Conservation (phyloP, 179 eudicot species). For the Camellia oleifera region DNA sequence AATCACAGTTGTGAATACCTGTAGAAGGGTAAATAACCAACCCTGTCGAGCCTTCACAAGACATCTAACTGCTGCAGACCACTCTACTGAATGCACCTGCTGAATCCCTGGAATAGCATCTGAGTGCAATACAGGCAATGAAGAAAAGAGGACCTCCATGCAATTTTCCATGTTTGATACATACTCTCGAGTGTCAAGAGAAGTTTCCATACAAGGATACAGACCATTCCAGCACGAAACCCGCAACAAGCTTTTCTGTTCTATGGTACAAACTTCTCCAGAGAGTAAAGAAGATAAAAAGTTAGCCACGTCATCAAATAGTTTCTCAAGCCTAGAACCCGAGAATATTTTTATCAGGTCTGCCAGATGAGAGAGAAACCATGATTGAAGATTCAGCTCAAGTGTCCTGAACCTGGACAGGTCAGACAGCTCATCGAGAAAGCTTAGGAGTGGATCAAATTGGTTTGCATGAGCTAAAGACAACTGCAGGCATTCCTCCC, state of each 20-base stretch:
- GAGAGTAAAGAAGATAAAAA: constrained; percentile 53
- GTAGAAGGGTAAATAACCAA: constrained; percentile 67
- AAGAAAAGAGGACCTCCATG: constrained; percentile 64
- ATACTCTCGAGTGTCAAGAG: constrained; percentile 42
- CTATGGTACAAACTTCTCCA: constrained; percentile 28
- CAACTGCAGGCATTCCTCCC: constrained; percentile 73
- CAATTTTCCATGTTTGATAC: constrained; percentile 59
- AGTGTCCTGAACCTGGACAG: constrained; percentile 72
- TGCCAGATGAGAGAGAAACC: constrained; percentile 59
- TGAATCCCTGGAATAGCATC: constrained; percentile 25
- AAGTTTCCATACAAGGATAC: constrained; percentile 40
- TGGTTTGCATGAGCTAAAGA: constrained; percentile 66
- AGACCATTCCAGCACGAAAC: constrained; percentile 85
- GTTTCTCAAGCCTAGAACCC: constrained; percentile 64
- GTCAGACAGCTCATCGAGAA: constrained; percentile 80
- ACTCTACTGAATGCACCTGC: constrained; percentile 41
- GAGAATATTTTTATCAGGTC: constrained; percentile 70
- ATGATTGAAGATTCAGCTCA: constrained; percentile 61
- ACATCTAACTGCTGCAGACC: constrained; percentile 69
- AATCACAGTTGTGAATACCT: constrained; percentile 40
- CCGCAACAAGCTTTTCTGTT: constrained; percentile 49
- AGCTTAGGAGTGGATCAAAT: constrained; percentile 55
- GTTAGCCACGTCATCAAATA: constrained; percentile 60
- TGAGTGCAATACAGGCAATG: constrained; percentile 41
- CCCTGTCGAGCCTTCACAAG: constrained; percentile 62